Evolutionary conservation across 1,139 yeast genomes (phyloP), one percentile per base, ranked within the genome.

Genomic region (Yamadazyma triangularis): DNA sequence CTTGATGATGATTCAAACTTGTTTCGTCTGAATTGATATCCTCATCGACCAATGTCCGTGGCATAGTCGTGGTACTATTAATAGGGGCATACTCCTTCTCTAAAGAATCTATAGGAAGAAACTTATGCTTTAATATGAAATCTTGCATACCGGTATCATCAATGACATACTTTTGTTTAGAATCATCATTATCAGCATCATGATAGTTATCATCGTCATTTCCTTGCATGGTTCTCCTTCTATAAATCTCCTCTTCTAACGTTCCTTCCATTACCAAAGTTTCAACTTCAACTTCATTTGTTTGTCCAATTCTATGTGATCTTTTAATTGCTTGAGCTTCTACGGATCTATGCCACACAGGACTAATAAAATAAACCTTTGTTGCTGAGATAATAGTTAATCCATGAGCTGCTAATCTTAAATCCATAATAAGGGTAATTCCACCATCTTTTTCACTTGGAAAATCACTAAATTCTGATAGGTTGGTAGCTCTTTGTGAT

Each of bases 241-340:
- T 64, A 50, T 77, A 77, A 58, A 80, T 77, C 39, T 77, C 81
- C 48, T 79, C 84, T 42, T 80, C 88, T 31, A 80, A 56, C 0
- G 87, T 79, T 3, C 72, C 79, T 31, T 66, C 60, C 42, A 80
- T 51, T 2, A 80, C 70, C 33, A 80, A 55, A 0, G 87, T 80
- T 44, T 80, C 88, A n/a, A 80, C 88, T 44, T 53, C 56, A 3
- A 57, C 62, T 14, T 72, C 71, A 2, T 61, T 56, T 1, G 64
- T 60, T 43, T 79, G 87, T 0, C 87, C 87, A 46, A 79, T 79
- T 51, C 87, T 67, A 51, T 79, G 87, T 0, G 86, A 81, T 58
- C 87, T 71, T 42, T 79, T 79, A 31, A 79, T 77, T 0, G 86
- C 86, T 43, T 79, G 87, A 0, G 86, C 86, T 47, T 79, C 87